phyloP scores from a whole-genome alignment of 257 asterid species.

The Plantago major region DNA sequence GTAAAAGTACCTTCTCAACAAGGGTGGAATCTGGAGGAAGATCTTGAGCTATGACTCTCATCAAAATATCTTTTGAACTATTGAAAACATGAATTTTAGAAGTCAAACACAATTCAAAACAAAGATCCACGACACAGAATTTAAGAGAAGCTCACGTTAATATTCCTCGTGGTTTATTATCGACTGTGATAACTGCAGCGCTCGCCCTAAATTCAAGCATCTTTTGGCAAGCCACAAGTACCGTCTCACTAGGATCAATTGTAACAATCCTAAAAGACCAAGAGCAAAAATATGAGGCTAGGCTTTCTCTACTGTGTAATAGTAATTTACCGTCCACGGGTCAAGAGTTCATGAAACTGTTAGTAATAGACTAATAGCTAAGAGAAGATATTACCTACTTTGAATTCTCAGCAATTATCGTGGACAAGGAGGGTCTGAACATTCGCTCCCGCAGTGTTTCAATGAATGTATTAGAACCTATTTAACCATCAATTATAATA shows the following conservation, averaged over 20 bases:
- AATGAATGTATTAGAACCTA: conserved; percentile 79
- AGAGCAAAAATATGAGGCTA: background rate
- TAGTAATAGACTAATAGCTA: conserved; percentile 24
- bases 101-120: background rate
- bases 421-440: conserved; percentile 85
- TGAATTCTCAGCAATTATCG: conserved; percentile 86
- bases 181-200: conserved; percentile 68
- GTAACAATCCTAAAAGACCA: conserved; percentile 42
- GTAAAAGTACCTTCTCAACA: conserved; percentile 62
- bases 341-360: conserved; percentile 9
- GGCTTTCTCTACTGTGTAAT: conserved; percentile 4
- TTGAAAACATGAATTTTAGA: conserved; percentile 11
- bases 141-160: conserved; percentile 44
- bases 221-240: conserved; percentile 66
- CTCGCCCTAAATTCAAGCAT: conserved; percentile 68
- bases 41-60: conserved; percentile 87
- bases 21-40: conserved; percentile 71
- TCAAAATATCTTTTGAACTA: conserved; percentile 89
- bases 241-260: conserved; percentile 75
- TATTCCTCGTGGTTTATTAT: conserved; percentile 87
- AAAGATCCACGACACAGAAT: background rate
- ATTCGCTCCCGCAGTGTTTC: conserved; percentile 86
- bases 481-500: conserved; percentile 5
- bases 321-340: conserved; percentile 1
- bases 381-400: conserved; percentile 86